Base-by-base conservation (phyloP, 2,329 filamentous ascomycete genomes). In the Microdochium bolleyi region DNA sequence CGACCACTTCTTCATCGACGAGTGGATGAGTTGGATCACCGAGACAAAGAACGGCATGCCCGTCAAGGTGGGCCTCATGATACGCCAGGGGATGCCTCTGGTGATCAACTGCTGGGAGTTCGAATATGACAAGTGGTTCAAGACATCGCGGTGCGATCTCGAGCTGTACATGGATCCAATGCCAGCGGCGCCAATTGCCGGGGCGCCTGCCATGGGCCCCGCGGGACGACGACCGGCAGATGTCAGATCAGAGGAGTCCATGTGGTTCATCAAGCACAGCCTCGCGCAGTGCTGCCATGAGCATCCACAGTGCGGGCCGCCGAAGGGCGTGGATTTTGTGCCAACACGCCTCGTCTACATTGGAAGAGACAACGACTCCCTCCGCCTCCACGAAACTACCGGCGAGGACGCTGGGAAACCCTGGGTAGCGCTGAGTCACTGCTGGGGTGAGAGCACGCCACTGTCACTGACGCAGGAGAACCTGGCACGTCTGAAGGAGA, bases 21-120 rank as follows among this genome's bases (percentile, higher is more conserved):
- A 57, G 21, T 57, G 56, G 56, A 57, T 56, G 56, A 57, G 34
- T 41, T 57, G 56, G 56, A 53, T 57, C 24, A 56, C 52, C 27
- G 56, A 57, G 49, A 56, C 52, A 3, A 56, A 56, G 48, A 57
- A 57, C 32, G 54, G 14, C 5, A 57, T 57, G 56, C 56, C 56
- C 38, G 55, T 57, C 24, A 16, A 54, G 22, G 49, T 57, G 21
- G 56, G 56, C n/a, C 51, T 57, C 1, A 57, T 57, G 56, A 57
- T 57, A 30, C 53, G 46, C 32, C 52, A 57, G 44, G 56, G 56
- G 16, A 24, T 48, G 19, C 56, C 56, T 14, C 44, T 57, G 51
- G 53, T 57, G 38, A 27, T 57, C 16, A 57, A 57, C 37, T 57
- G 56, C n/a, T 57, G 56, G 56, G 55, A 57, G 27, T 57, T 57